A percentile compares a stretch with the other conserved stretches of the same genome.
These are phyloP conservation scores for Carex sylvatica DNA, from an alignment of 202 grass and related monocot genomes.

Conservation along the genomic window DNA sequence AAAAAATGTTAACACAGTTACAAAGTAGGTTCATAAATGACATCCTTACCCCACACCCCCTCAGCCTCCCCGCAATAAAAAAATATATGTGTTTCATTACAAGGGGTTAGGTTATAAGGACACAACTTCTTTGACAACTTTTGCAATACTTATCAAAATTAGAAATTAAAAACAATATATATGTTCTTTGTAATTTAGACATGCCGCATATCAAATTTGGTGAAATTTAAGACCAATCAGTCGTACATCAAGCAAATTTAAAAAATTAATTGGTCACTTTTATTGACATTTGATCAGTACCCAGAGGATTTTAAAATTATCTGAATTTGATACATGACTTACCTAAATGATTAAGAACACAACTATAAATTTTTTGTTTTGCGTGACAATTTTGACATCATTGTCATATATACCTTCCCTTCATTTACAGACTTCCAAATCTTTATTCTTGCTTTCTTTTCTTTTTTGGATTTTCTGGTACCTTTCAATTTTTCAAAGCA, in stretches of 20 bases:
- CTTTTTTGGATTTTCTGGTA: background rate
- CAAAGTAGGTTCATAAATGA: background rate
- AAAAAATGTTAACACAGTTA: conserved; percentile 12
- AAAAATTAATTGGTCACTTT: background rate
- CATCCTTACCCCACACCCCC: background rate
- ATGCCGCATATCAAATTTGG: background rate
- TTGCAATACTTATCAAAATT: background rate
- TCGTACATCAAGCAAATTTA: background rate
- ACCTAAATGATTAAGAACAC: background rate
- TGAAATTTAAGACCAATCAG: background rate
- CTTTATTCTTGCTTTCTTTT: background rate
- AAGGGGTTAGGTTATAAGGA: background rate
- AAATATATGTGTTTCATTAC: background rate
- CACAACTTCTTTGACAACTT: background rate
- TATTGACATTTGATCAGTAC: background rate
- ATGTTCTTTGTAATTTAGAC: background rate
- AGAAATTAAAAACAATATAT: background rate
- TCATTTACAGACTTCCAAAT: background rate
- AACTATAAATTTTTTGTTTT: background rate
- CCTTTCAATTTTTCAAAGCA: background rate
- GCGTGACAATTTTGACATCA: background rate
- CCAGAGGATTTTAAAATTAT: background rate
- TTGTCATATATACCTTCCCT: background rate
- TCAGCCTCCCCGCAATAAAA: background rate
- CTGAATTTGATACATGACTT: background rate